These are phyloP conservation scores for Rhynchospora breviuscula DNA, from an alignment of 176 grass and related monocot genomes.

Conservation along the genomic window DNA sequence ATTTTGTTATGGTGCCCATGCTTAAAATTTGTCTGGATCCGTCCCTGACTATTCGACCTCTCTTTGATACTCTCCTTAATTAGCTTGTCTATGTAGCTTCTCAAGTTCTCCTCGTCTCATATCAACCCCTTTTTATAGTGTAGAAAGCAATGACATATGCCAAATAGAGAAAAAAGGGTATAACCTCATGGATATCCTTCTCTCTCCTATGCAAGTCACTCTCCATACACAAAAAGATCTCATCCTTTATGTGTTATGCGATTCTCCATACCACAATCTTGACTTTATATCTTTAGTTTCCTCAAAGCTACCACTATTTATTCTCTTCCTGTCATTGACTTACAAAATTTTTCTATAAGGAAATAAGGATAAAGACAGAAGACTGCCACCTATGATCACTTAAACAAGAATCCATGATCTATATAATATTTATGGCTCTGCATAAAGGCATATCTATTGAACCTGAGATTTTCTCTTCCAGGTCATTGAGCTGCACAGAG, in stretches of 20 bases:
- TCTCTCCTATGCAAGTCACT: conserved; percentile 2
- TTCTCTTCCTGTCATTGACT: not conserved
- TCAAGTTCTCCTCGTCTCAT: not conserved
- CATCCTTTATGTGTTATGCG: not conserved
- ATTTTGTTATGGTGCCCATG: no score
- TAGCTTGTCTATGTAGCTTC: not conserved
- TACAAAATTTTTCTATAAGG: not conserved
- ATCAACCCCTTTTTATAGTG: not conserved
- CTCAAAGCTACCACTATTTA: conserved; percentile 10
- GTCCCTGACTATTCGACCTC: not conserved
- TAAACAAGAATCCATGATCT: not conserved
- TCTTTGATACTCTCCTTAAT: not conserved
- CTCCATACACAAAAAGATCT: conserved; percentile 8
- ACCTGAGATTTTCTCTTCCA: no score
- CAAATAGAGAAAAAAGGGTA: conserved; percentile 11
- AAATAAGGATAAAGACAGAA: not conserved
- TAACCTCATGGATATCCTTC: conserved; percentile 27
- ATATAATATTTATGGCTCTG: not conserved
- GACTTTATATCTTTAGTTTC: not conserved
- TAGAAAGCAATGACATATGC: not conserved
- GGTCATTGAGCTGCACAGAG: no score
- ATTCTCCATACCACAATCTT: conserved; percentile 23
- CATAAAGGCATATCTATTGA: no score
- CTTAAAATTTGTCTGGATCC: no score
- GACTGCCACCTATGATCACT: not conserved